Percentiles rank a stretch among this genome's conserved stretches.
These are phyloP conservation scores for Eimeria acervulina DNA, from an alignment of 169 alveolate species.

Conservation along the genomic window DNA sequence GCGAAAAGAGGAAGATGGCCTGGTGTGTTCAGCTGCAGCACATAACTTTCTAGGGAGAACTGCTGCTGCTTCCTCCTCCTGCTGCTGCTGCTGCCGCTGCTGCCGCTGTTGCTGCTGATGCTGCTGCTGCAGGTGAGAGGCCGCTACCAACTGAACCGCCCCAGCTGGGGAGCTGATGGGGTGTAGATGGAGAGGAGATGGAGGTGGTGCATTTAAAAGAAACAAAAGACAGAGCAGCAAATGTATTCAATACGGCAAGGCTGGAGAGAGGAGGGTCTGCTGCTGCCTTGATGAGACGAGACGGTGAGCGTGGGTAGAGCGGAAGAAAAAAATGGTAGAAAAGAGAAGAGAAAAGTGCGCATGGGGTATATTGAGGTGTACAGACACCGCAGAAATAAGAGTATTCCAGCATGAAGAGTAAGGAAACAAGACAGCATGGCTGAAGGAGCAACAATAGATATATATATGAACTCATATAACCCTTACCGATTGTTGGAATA, in stretches of 20 bases:
- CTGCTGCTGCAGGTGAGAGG: background rate
- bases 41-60: background rate
- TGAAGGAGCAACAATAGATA: too few relatives aligned
- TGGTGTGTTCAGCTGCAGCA: background rate
- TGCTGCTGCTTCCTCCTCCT: background rate
- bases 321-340: background rate
- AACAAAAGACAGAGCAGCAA: background rate
- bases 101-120: background rate
- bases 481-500: conserved; percentile 98
- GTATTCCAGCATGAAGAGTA: background rate
- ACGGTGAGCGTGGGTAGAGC: background rate
- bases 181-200: background rate
- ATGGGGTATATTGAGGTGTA: background rate
- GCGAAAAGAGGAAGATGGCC: background rate
- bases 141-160: background rate
- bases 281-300: background rate
- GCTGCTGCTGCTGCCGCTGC: conserved; percentile 11
- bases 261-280: background rate
- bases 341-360: background rate
- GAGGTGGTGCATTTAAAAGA: background rate
- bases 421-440: background rate
- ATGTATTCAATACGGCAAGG: background rate
- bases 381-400: background rate
- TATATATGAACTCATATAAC: too few relatives aligned
- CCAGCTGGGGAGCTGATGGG: background rate